phyloP scores from a whole-genome alignment of 2,329 filamentous ascomycete genomes.

The Colletotrichum tofieldiae region DNA sequence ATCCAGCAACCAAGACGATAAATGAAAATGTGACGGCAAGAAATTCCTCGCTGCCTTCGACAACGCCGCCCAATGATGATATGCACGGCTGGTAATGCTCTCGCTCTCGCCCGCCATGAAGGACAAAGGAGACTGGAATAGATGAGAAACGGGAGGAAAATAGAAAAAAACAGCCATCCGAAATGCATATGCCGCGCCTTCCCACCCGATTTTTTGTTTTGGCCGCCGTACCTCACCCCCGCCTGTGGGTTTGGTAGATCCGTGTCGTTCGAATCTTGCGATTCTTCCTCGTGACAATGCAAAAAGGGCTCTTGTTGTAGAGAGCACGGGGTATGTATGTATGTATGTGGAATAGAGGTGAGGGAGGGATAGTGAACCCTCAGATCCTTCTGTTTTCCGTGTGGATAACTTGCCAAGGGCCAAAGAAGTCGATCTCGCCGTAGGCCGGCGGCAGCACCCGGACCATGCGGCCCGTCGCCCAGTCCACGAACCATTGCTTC shows the following conservation, averaged over 20 bases:
- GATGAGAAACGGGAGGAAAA: background rate
- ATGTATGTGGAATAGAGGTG: constrained; percentile 29
- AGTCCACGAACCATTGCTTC: constrained; percentile 73
- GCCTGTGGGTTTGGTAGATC: constrained; percentile 24
- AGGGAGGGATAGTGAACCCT: background rate
- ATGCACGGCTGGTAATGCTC: constrained; percentile 29
- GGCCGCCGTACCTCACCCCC: constrained; percentile 21
- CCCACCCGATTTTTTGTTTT: constrained; percentile 37
- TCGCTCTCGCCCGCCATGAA: constrained; percentile 11
- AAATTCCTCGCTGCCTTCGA: constrained; percentile 8
- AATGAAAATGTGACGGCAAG: constrained; percentile 2
- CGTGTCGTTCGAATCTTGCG: constrained; percentile 36
- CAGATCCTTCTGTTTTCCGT: constrained; percentile 65
- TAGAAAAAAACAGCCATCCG: background rate
- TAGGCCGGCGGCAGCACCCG: constrained; percentile 69
- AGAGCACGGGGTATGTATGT: constrained; percentile 22
- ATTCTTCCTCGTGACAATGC: constrained; percentile 40
- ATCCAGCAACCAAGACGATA: background rate
- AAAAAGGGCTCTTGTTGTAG: constrained; percentile 28
- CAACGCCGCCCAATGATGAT: constrained; percentile 39
- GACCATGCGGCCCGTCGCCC: constrained; percentile 70
- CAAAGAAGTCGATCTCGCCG: constrained; percentile 65
- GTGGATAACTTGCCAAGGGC: constrained; percentile 66
- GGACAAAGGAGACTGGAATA: constrained; percentile 8
- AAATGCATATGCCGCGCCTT: constrained; percentile 37